A percentile compares a stretch with the other conserved stretches of the same genome.
These are phyloP conservation scores for Malus fusca DNA, from an alignment of 306 rosid species.

Conservation along the genomic window DNA sequence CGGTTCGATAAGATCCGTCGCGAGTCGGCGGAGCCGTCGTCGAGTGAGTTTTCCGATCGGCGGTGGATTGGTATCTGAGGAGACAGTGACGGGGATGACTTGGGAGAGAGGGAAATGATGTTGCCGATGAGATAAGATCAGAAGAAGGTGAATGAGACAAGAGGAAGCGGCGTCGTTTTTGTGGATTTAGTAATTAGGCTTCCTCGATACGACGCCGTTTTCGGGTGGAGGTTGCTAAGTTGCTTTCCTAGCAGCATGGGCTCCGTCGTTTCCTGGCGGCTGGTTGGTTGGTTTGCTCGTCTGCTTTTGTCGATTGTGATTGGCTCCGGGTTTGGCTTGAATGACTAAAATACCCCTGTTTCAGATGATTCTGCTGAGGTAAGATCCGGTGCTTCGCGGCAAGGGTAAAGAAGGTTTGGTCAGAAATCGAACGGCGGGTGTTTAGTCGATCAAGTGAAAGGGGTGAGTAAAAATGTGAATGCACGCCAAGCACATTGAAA, in stretches of 20 bases:
- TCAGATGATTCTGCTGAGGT: not conserved
- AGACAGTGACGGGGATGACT: not conserved
- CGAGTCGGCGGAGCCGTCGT: conserved; percentile 8
- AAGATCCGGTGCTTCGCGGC: not conserved
- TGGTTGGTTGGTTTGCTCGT: not conserved
- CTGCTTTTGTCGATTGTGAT: conserved; percentile 8
- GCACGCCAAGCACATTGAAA: not conserved
- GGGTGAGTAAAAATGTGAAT: too few species aligned
- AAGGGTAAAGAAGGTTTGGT: not conserved
- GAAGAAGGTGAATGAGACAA: conserved; percentile 4
- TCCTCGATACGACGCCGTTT: conserved; percentile 23
- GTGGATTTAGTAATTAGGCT: not conserved
- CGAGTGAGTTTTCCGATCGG: conserved; percentile 6
- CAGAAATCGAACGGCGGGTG: not conserved
- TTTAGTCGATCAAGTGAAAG: not conserved
- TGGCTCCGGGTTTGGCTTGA: not conserved
- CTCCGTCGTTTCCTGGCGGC: conserved; percentile 8
- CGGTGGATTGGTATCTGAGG: conserved; percentile 1
- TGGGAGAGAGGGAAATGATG: not conserved
- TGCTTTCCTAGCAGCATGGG: not conserved
- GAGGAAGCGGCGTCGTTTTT: conserved; percentile 16
- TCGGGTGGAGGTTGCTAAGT: not conserved
- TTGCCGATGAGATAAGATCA: conserved; percentile 4
- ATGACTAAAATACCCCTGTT: not conserved
- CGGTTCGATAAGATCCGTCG: conserved; percentile 11